phyloP scores from a whole-genome alignment of 768 basidiomycete genomes.

The Polyporus arcularius region DNA sequence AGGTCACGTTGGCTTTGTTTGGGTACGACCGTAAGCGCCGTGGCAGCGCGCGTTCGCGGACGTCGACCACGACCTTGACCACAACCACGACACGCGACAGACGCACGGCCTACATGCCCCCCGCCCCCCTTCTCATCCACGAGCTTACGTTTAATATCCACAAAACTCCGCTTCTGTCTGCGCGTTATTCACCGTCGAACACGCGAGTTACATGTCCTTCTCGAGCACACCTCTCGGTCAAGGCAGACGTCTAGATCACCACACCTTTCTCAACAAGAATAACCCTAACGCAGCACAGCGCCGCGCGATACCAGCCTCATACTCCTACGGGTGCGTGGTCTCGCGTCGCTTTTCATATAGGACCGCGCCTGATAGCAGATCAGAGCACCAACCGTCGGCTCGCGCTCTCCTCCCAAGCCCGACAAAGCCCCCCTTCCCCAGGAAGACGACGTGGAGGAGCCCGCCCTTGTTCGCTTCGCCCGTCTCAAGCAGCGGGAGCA shows the following conservation, averaged over 20 bases:
- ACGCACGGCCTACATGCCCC: slow-evolving; percentile 19
- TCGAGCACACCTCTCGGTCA: slow-evolving; percentile 79
- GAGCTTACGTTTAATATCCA: background rate
- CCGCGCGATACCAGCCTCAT: slow-evolving; percentile 55
- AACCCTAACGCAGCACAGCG: slow-evolving; percentile 37
- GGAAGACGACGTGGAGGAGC: slow-evolving; percentile 47
- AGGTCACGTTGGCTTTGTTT: slow-evolving; percentile 12
- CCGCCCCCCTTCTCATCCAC: slow-evolving; percentile 1
- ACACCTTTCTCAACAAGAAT: slow-evolving; percentile 70
- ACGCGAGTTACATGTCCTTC: slow-evolving; percentile 72
- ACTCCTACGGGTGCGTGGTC: slow-evolving; percentile 65
- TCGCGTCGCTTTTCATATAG: slow-evolving; percentile 22
- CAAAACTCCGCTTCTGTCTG: background rate
- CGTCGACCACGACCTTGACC: slow-evolving; percentile 20
- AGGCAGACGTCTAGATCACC: slow-evolving; percentile 84
- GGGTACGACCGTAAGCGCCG: slow-evolving; percentile 8
- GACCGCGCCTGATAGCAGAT: slow-evolving; percentile 24
- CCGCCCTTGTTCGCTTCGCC: slow-evolving; percentile 48
- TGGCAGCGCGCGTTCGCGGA: slow-evolving; percentile 8
- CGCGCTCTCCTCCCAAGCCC: slow-evolving; percentile 63
- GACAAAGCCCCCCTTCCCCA: slow-evolving; percentile 36
- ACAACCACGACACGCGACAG: slow-evolving; percentile 21
- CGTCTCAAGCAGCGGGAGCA: slow-evolving; percentile 49
- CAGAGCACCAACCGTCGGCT: slow-evolving; percentile 57
- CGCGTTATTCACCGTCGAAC: slow-evolving; percentile 8